Evolutionary conservation across 2,329 filamentous ascomycete species (phyloP), one percentile per base, ranked within the genome.

Genomic region (Herpotrichia juniperi): DNA sequence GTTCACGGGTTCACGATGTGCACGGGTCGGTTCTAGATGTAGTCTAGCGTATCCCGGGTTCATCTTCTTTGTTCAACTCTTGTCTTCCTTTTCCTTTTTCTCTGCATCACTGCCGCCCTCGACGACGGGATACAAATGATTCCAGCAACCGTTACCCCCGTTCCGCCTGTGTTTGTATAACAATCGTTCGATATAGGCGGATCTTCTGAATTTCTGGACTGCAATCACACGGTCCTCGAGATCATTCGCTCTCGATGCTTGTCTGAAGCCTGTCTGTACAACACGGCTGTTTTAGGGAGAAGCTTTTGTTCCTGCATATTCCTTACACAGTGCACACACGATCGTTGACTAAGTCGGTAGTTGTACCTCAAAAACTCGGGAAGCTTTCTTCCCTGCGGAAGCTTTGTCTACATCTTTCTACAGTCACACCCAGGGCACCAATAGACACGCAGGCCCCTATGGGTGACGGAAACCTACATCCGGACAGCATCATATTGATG

Each of bases 401-500:
- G 37, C 16, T 21, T 40, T 7, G 21, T 25, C 37, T 24, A 40
- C 14, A 10, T 31, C 17, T 11, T 12, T 24, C 21, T 35, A 19
- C 30, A 21, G 42, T 45, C 19, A n/a, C 28, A 45, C 42, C 7
- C 25, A 31, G 24, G 17, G 22, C 24, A 21, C n/a, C 42, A 16
- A 14, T 5, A 44, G 17, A 31, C 4, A 7, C 14, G 28, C 28
- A 34, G 16, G 19, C 17, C 42, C 21, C n/a, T 21, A 21, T 34
- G 26, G 26, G 28, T 4, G 24, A 24, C 28, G 42, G 42, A n/a
- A 21, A 24, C 26, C n/a, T 16, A 19, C 42, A 31, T n/a, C 42
- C 17, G 16, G 17, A 24, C 5, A 32, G 42, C 42, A 37, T 47
- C 25, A 35, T 14, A 47, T 47, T 47, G 28, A 47, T 10, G 19